Percentiles rank a stretch among this genome's conserved stretches.
phyloP scores from a whole-genome alignment of 257 asterid species.

The Jasminum sambac region DNA sequence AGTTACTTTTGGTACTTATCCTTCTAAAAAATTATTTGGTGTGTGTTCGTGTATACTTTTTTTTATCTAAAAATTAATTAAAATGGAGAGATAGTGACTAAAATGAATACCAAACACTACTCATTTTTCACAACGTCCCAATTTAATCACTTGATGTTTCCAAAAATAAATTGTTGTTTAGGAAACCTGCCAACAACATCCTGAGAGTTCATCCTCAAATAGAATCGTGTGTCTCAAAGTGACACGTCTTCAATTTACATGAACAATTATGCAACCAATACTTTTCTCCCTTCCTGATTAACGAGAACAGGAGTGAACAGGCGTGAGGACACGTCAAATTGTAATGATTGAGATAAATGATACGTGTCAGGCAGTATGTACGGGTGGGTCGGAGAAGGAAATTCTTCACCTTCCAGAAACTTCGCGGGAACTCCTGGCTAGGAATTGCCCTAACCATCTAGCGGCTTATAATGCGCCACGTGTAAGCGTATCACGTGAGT shows the following conservation, averaged over 20 bases:
- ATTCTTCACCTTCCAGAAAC: conserved; percentile 51
- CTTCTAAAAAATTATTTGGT: too few species aligned
- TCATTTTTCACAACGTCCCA: too few species aligned
- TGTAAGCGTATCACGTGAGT: conserved; percentile 35
- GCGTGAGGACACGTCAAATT: conserved; percentile 20
- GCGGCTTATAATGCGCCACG: conserved; percentile 44
- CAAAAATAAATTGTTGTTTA: neutral
- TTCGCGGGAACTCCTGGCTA: conserved; percentile 46
- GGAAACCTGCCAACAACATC: neutral
- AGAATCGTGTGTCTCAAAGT: neutral
- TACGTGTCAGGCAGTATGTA: conserved; percentile 26
- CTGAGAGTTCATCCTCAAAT: neutral
- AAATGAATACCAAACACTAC: too few species aligned
- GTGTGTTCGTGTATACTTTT: too few species aligned
- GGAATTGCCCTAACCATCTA: conserved; percentile 26
- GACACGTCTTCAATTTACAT: neutral
- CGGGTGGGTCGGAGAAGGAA: conserved; percentile 23
- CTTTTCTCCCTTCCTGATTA: neutral
- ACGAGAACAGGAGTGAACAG: neutral
- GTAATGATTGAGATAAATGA: conserved; percentile 14
- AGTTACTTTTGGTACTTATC: too few species aligned
- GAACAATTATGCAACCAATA: neutral
- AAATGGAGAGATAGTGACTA: too few species aligned
- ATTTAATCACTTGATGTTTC: too few species aligned
- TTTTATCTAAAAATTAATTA: too few species aligned